Percentiles rank a stretch among this genome's conserved stretches.
Conservation (phyloP, 2,329 filamentous ascomycete genomes). For the Sclerotinia sclerotiorum region DNA sequence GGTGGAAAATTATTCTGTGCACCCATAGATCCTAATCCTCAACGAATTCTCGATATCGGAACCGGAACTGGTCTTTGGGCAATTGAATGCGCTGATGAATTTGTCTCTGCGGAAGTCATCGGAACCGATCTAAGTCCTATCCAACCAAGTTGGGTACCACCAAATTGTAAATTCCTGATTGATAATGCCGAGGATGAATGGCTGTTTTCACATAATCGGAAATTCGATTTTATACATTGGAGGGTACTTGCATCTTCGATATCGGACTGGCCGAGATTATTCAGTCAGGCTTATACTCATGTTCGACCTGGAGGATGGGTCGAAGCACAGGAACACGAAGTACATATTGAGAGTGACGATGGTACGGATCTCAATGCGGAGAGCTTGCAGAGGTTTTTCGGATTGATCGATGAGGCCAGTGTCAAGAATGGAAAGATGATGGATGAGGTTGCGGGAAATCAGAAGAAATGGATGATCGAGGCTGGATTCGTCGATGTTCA, state of each 20-base stretch:
- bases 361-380: constrained; percentile 44
- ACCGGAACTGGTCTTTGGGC: constrained; percentile 61
- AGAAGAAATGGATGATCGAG: constrained; percentile 45
- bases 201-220: constrained; percentile 51
- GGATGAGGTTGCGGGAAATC: constrained; percentile 43
- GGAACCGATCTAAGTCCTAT: constrained; percentile 60
- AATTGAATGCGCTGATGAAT: constrained; percentile 57
- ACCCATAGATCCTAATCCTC: constrained; percentile 49
- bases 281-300: constrained; percentile 49
- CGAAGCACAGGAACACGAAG: constrained; percentile 56
- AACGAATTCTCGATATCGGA: constrained; percentile 56
- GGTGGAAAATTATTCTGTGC: constrained; percentile 49
- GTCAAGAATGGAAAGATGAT: constrained; percentile 50
- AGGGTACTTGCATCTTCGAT: constrained; percentile 57
- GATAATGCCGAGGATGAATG: constrained; percentile 61
- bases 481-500: constrained; percentile 54
- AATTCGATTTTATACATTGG: constrained; percentile 61
- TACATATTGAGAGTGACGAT: constrained; percentile 48
- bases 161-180: constrained; percentile 60
- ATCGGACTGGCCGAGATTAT: constrained; percentile 53
- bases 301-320: constrained; percentile 56
- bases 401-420: constrained; percentile 46
- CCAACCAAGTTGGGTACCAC: constrained; percentile 57
- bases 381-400: constrained; percentile 50
- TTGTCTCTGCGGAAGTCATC: constrained; percentile 48